Conservation (phyloP, 2,329 filamentous ascomycete species). For the Aspergillus neoniger region DNA sequence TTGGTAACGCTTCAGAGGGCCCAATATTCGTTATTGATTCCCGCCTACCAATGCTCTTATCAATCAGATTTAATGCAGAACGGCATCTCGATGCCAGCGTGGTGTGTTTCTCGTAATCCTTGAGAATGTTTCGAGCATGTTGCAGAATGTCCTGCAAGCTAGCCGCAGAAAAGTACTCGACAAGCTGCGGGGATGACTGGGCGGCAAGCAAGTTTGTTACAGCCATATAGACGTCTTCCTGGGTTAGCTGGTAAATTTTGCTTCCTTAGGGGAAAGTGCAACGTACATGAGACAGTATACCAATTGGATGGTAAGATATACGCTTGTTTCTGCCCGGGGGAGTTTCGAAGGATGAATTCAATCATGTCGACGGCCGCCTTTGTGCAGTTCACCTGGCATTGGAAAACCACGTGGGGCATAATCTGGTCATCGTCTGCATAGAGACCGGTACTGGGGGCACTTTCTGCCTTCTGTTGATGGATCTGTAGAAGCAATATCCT, state of each 20-base stretch:
- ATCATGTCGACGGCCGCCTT: neutral
- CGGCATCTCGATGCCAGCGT: neutral
- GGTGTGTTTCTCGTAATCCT: neutral
- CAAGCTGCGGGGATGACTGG: constrained; percentile 9
- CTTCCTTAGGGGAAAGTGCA: neutral
- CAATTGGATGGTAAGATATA: neutral
- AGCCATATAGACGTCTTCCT: constrained; percentile 16
- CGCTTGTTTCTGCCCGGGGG: neutral
- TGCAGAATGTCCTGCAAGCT: neutral
- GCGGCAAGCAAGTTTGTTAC: constrained; percentile 16
- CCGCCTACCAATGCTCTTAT: neutral
- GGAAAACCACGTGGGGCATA: neutral
- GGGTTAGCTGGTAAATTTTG: too few species aligned
- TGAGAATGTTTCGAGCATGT: neutral
- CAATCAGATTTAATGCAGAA: neutral
- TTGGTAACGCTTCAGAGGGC: neutral
- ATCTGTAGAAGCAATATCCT: constrained; percentile 14
- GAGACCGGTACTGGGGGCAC: neutral
- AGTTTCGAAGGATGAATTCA: neutral
- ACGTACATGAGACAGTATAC: constrained; percentile 2
- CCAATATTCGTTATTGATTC: too few species aligned
- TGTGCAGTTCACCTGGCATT: neutral
- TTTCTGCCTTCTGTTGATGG: neutral
- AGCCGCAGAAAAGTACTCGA: constrained; percentile 10
- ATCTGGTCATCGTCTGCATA: constrained; percentile 1